These are phyloP conservation scores for Blastobotrys petasosporus DNA, from an alignment of 1,139 yeast species.

Conservation along the genomic window DNA sequence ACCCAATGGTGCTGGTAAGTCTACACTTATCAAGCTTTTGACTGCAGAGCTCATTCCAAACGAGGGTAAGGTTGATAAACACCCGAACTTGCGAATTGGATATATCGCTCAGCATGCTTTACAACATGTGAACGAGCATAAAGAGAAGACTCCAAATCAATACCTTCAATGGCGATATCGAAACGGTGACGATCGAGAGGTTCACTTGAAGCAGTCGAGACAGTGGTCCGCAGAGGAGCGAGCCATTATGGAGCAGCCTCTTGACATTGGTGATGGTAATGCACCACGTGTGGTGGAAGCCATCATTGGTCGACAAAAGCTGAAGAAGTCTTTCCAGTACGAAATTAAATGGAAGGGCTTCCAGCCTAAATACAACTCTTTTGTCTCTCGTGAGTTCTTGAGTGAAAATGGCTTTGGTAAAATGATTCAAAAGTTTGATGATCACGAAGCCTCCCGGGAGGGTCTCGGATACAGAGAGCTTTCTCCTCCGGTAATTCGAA, in stretches of 20 bases:
- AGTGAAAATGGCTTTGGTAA: constrained; percentile 80
- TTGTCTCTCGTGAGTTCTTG: constrained; percentile 82
- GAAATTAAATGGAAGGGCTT: constrained; percentile 92
- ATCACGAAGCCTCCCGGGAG: constrained; percentile 97
- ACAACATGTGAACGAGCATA: constrained; percentile 94
- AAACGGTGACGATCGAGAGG: constrained; percentile 98
- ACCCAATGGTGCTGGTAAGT: constrained; percentile 99
- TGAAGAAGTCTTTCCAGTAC: constrained; percentile 93
- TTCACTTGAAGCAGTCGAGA: constrained; percentile 86
- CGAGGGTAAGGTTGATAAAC: constrained; percentile 89
- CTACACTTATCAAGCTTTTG: constrained; percentile 84
- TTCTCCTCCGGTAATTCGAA: constrained; percentile 84
- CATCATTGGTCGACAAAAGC: constrained; percentile 92
- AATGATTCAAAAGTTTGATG: constrained; percentile 89
- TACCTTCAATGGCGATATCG: constrained; percentile 97
- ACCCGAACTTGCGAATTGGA: constrained; percentile 96
- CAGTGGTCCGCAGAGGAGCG: constrained; percentile 79
- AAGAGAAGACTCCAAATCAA: constrained; percentile 96
- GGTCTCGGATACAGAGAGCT: constrained; percentile 96
- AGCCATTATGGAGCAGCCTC: constrained; percentile 68
- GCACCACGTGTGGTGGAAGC: constrained; percentile 89
- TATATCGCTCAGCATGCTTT: constrained; percentile 98
- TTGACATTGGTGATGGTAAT: constrained; percentile 81
- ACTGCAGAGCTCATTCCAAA: constrained; percentile 89
- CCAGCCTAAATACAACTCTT: constrained; percentile 89